phyloP scores from a whole-genome alignment of 2,329 filamentous ascomycete species.

The Apiospora arundinis region DNA sequence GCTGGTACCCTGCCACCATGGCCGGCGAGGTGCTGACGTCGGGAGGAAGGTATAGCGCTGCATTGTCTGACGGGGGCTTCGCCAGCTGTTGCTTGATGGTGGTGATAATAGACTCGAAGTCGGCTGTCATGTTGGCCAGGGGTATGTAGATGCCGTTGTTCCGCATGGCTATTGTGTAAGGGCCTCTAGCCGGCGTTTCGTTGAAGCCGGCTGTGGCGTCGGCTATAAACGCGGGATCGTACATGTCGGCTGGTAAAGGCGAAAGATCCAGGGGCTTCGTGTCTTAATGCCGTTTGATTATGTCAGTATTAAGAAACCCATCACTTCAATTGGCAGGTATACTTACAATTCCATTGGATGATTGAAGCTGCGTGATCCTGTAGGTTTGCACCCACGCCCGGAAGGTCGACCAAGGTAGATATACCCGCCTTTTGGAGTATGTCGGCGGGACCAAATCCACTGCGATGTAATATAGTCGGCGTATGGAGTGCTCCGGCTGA shows the following conservation, averaged over 20 bases:
- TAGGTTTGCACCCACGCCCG: conserved; percentile 52
- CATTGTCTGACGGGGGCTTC: conserved; percentile 27
- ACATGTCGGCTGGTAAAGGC: conserved; percentile 8
- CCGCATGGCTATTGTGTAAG: conserved; percentile 45
- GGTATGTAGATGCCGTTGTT: conserved; percentile 41
- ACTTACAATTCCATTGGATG: conserved; percentile 16
- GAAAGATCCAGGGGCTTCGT: conserved; percentile 1
- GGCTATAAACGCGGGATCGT: conserved; percentile 37
- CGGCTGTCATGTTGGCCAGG: conserved; percentile 33
- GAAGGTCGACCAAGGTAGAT: conserved; percentile 45
- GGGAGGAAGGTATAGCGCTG: conserved; percentile 30
- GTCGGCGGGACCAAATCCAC: conserved; percentile 48
- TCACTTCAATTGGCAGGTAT: too few species aligned
- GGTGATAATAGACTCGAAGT: conserved; percentile 33
- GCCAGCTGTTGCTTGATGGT: conserved; percentile 27
- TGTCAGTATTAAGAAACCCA: not conserved
- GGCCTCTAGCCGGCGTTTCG: conserved; percentile 40
- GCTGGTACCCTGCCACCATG: conserved; percentile 44
- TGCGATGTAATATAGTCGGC: conserved; percentile 50
- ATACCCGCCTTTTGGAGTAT: conserved; percentile 45
- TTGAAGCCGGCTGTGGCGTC: conserved; percentile 41
- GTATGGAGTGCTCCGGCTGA: conserved; percentile 45
- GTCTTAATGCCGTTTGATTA: not conserved
- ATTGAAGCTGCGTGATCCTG: conserved; percentile 43
- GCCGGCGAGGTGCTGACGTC: conserved; percentile 27